Conservation (phyloP, 441 rosid genomes). For the Erysimum cheiri region DNA sequence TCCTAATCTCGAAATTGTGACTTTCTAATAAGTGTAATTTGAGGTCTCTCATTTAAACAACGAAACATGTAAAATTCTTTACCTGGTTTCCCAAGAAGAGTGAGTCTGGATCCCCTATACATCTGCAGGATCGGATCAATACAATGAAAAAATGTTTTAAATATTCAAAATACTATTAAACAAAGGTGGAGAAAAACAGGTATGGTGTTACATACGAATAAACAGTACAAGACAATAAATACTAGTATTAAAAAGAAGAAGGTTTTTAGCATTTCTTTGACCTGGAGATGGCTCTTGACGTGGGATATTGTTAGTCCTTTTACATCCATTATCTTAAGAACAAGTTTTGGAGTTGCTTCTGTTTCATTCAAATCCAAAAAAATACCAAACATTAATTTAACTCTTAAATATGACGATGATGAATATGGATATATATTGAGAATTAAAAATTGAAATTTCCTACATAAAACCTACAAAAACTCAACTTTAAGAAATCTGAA, state of each 20-base stretch:
- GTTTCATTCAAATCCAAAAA: slow-evolving; percentile 35
- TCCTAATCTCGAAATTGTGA: slow-evolving; percentile 12
- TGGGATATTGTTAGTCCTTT: slow-evolving; percentile 96
- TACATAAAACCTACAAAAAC: background rate
- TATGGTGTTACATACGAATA: slow-evolving; percentile 5
- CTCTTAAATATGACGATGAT: background rate
- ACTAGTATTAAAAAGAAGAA: background rate
- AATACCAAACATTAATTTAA: background rate
- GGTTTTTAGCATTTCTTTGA: slow-evolving; percentile 28
- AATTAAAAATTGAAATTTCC: background rate
- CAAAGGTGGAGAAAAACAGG: slow-evolving; percentile 7
- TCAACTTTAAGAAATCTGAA: slow-evolving; percentile 3
- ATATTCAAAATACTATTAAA: background rate
- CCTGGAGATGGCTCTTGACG: slow-evolving; percentile 99
- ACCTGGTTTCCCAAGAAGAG: slow-evolving; percentile 40
- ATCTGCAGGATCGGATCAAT: slow-evolving; percentile 36
- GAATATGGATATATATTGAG: background rate
- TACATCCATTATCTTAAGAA: slow-evolving; percentile 95
- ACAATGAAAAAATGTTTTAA: background rate
- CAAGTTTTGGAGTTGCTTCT: slow-evolving; percentile 98
- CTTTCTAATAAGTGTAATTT: slow-evolving; percentile 3
- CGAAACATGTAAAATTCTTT: background rate
- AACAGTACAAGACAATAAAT: slow-evolving; percentile 12
- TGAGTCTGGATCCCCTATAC: slow-evolving; percentile 46
- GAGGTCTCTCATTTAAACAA: background rate